Evolutionary conservation across 1,284 basidiomycete genomes (phyloP).

Genomic region (Puccinia brachypodii): DNA sequence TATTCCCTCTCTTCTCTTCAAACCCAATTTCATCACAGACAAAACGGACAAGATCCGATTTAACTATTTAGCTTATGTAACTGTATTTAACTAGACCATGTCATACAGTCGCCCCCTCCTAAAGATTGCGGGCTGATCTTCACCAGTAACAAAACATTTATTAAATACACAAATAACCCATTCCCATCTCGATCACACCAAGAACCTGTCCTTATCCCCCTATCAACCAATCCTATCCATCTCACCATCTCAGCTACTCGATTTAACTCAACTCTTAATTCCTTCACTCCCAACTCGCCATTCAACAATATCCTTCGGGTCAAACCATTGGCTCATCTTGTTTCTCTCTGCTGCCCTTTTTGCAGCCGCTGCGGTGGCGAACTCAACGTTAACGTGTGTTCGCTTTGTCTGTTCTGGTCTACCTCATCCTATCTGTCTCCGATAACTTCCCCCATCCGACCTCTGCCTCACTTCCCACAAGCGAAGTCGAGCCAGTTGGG

Average conservation of each 20-base stretch:
- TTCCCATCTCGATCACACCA: background rate
- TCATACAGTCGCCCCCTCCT: background rate
- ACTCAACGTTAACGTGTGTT: constrained; percentile 44
- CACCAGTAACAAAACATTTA: background rate
- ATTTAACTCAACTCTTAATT: too few relatives aligned
- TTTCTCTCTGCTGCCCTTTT: constrained; percentile 25
- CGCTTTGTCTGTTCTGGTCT: background rate
- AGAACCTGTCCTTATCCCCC: background rate
- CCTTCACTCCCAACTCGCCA: background rate
- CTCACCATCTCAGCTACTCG: too few relatives aligned
- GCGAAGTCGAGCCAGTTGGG: background rate
- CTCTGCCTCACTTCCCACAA: background rate
- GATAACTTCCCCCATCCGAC: background rate
- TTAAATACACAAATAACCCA: background rate
- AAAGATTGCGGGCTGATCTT: background rate
- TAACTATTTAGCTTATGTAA: too few relatives aligned
- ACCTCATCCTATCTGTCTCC: background rate
- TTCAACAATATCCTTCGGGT: background rate
- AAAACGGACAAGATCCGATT: too few relatives aligned
- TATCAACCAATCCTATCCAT: background rate
- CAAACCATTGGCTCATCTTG: constrained; percentile 27
- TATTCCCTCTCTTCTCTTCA: background rate
- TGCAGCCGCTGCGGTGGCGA: constrained; percentile 47
- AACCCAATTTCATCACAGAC: background rate
- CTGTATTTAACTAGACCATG: background rate